Evolutionary conservation across 352 stramenopile species (phyloP).

Genomic region (Phytophthora pluvialis): DNA sequence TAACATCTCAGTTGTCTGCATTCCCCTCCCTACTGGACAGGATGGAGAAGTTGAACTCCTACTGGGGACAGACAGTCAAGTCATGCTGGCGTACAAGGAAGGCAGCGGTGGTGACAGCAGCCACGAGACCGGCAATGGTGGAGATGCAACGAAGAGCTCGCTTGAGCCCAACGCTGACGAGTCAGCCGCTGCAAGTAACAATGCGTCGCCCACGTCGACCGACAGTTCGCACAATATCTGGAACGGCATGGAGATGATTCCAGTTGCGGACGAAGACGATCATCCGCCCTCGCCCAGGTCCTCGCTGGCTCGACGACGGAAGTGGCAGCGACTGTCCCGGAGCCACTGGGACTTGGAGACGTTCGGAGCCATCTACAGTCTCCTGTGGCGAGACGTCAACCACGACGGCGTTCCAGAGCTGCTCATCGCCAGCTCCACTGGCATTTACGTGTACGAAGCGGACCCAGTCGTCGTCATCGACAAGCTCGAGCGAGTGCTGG

Average conservation of each 20-base stretch:
- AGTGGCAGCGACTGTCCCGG: slow-evolving; percentile 44
- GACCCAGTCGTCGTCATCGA: slow-evolving; percentile 48
- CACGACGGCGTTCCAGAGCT: slow-evolving; percentile 67
- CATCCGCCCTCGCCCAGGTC: neutral
- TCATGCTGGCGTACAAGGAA: slow-evolving; percentile 65
- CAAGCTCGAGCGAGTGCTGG: slow-evolving; percentile 39
- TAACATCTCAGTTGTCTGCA: neutral
- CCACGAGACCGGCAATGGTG: neutral
- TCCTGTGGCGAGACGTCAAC: slow-evolving; percentile 74
- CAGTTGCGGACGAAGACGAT: slow-evolving; percentile 8
- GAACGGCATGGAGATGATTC: slow-evolving; percentile 22
- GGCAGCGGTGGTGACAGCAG: neutral
- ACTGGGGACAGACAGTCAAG: slow-evolving; percentile 65
- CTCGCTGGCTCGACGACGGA: slow-evolving; percentile 18
- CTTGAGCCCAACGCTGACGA: slow-evolving; percentile 2
- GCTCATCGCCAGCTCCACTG: slow-evolving; percentile 66
- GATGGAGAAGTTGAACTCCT: slow-evolving; percentile 67
- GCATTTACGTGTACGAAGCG: slow-evolving; percentile 71
- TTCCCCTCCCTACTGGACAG: slow-evolving; percentile 22
- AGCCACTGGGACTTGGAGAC: slow-evolving; percentile 55
- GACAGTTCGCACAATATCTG: slow-evolving; percentile 41
- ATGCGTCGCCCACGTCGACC: slow-evolving; percentile 18
- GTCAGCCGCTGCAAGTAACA: neutral
- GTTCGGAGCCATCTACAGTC: slow-evolving; percentile 77
- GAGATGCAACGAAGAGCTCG: slow-evolving; percentile 11